phyloP scores from a whole-genome alignment of 2,329 filamentous ascomycete genomes.

The Coniochaeta sp. region DNA sequence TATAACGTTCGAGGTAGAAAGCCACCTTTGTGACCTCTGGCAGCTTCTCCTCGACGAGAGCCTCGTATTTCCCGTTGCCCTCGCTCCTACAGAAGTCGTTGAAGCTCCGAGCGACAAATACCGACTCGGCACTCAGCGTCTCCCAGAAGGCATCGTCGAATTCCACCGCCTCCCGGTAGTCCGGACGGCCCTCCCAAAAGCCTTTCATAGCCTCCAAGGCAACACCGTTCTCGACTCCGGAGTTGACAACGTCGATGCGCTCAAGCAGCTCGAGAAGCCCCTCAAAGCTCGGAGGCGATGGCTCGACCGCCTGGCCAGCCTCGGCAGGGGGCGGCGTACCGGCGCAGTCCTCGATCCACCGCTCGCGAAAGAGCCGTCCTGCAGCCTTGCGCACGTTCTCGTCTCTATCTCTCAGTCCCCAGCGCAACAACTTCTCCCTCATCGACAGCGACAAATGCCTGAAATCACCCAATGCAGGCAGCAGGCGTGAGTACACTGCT shows the following conservation, averaged over 20 bases:
- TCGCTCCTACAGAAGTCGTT: conserved; percentile 84
- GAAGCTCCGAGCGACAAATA: conserved; percentile 86
- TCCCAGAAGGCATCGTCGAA: conserved; percentile 76
- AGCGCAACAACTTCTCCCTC: conserved; percentile 89
- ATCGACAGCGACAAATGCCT: conserved; percentile 87
- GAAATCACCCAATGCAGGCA: conserved; percentile 89
- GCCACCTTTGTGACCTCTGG: conserved; percentile 90
- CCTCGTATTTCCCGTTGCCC: conserved; percentile 65
- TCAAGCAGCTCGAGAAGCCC: conserved; percentile 85
- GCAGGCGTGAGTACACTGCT: conserved; percentile 76
- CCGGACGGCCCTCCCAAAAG: conserved; percentile 89
- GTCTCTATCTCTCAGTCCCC: conserved; percentile 90
- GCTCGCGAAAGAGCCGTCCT: conserved; percentile 79
- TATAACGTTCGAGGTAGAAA: conserved; percentile 76
- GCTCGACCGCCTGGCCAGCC: conserved; percentile 45
- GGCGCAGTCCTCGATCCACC: conserved; percentile 97
- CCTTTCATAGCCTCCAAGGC: conserved; percentile 90
- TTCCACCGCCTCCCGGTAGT: conserved; percentile 64
- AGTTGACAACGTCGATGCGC: conserved; percentile 87
- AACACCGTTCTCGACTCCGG: conserved; percentile 81
- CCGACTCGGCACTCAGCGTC: conserved; percentile 73
- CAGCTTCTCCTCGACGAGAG: conserved; percentile 81
- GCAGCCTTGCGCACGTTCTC: conserved; percentile 91
- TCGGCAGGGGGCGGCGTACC: conserved; percentile 54
- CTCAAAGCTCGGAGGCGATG: conserved; percentile 64